Evolutionary conservation across 2,329 filamentous ascomycete species (phyloP).

Genomic region (Colletotrichum coccodes): DNA sequence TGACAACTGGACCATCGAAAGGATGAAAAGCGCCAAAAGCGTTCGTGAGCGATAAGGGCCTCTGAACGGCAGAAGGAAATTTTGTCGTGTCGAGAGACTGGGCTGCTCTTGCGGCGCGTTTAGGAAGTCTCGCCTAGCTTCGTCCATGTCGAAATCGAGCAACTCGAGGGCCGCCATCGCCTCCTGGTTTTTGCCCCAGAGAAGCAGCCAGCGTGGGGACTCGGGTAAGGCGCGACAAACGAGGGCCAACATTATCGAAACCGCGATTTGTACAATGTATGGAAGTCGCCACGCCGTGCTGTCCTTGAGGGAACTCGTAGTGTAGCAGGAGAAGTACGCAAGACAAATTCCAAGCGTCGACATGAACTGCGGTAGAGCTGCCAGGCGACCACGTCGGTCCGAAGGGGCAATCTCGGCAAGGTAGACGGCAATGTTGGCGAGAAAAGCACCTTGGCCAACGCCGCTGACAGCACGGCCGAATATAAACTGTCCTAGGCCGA

Average conservation of each 20-base stretch:
- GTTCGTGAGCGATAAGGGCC: slow-evolving; percentile 58
- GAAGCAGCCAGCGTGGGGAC: slow-evolving; percentile 67
- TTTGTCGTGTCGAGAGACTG: slow-evolving; percentile 44
- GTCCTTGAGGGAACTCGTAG: slow-evolving; percentile 52
- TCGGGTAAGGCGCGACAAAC: slow-evolving; percentile 57
- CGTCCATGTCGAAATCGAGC: slow-evolving; percentile 54
- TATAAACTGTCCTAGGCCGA: slow-evolving; percentile 61
- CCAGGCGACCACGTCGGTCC: slow-evolving; percentile 58
- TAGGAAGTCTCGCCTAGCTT: slow-evolving; percentile 59
- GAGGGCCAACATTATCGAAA: slow-evolving; percentile 46
- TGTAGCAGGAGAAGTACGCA: slow-evolving; percentile 72
- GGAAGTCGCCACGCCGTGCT: slow-evolving; percentile 67
- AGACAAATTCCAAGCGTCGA: slow-evolving; percentile 59
- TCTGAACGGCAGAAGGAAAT: slow-evolving; percentile 45
- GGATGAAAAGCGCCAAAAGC: slow-evolving; percentile 63
- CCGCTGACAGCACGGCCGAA: slow-evolving; percentile 65
- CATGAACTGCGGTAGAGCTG: slow-evolving; percentile 63
- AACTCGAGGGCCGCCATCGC: slow-evolving; percentile 53
- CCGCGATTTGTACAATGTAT: slow-evolving; percentile 59
- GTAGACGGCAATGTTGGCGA: slow-evolving; percentile 67
- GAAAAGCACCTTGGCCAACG: slow-evolving; percentile 66
- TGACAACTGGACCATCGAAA: slow-evolving; percentile 68
- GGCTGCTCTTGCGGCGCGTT: slow-evolving; percentile 37
- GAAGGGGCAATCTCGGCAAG: slow-evolving; percentile 70
- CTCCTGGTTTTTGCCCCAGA: slow-evolving; percentile 56